These are phyloP conservation scores for Anastatica hierochuntica DNA, from an alignment of 345 rosid species.

Conservation along the genomic window DNA sequence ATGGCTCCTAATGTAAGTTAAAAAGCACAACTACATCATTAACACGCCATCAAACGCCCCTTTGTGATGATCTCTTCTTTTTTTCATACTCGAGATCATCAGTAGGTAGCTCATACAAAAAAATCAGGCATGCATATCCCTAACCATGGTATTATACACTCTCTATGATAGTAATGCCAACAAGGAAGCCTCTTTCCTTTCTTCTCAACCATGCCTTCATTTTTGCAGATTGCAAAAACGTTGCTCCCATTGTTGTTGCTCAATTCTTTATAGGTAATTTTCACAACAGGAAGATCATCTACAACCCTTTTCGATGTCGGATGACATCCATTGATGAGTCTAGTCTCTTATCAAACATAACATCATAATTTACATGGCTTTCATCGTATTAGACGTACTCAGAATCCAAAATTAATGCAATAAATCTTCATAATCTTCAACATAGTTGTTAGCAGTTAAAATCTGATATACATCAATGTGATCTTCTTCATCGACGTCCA, in stretches of 20 bases:
- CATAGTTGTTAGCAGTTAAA: no score
- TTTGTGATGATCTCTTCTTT: conserved; percentile 29
- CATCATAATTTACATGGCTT: not conserved
- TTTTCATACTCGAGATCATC: conserved; percentile 67
- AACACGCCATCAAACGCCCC: no score
- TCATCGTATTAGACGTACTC: no score
- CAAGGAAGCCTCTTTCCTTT: conserved; percentile 68
- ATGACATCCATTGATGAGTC: conserved; percentile 33
- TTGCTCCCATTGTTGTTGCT: conserved; percentile 33
- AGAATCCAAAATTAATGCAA: no score
- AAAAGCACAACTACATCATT: no score
- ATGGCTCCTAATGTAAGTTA: no score
- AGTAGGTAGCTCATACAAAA: conserved; percentile 79
- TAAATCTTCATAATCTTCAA: no score
- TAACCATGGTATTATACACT: conserved; percentile 83
- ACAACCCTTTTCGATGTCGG: conserved; percentile 60
- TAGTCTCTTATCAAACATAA: conserved; percentile 12
- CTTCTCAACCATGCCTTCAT: conserved; percentile 52
- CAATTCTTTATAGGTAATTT: conserved; percentile 38
- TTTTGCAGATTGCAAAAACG: conserved; percentile 78
- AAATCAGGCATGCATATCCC: conserved; percentile 83
- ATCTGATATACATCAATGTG: no score
- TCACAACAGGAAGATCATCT: conserved; percentile 48
- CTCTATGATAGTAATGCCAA: conserved; percentile 66
- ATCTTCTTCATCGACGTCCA: no score